Percentiles rank a stretch among this genome's conserved stretches.
Evolutionary conservation across 306 rosid genomes (phyloP).

Genomic region (Crataegus laevigata): DNA sequence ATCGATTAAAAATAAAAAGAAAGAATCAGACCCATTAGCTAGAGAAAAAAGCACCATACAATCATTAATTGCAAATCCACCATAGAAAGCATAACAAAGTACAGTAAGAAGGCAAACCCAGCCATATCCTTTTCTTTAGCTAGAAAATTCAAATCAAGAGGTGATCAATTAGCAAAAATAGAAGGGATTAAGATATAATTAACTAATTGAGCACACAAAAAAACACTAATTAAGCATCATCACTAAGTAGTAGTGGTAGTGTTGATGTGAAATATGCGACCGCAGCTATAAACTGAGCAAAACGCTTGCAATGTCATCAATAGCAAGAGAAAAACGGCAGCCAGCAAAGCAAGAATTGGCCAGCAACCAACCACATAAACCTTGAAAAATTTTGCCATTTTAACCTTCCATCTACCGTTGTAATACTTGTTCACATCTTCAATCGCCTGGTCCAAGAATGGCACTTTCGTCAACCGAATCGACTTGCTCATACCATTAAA

Average conservation of each 20-base stretch:
- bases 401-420: slow-evolving; percentile 51
- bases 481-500: slow-evolving; percentile 82
- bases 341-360: slow-evolving; percentile 52
- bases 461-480: slow-evolving; percentile 50
- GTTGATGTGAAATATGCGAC: slow-evolving; percentile 2
- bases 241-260: background rate
- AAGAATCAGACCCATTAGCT: background rate
- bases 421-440: slow-evolving; percentile 69
- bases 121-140: too few species aligned
- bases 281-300: slow-evolving; percentile 22
- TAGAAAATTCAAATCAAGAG: too few species aligned
- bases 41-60: background rate
- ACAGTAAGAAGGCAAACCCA: too few species aligned
- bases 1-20: background rate
- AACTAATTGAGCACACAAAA: background rate
- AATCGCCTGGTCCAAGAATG: slow-evolving; percentile 57
- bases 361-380: slow-evolving; percentile 51
- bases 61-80: too few species aligned
- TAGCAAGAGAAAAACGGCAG: slow-evolving; percentile 42
- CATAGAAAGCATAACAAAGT: too few species aligned
- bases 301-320: slow-evolving; percentile 28
- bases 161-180: too few species aligned
- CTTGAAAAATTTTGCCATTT: slow-evolving; percentile 35
- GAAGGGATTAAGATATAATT: background rate
- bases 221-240: background rate